Conservation (phyloP, 2,329 filamentous ascomycete genomes). For the Colletotrichum sublineola region DNA sequence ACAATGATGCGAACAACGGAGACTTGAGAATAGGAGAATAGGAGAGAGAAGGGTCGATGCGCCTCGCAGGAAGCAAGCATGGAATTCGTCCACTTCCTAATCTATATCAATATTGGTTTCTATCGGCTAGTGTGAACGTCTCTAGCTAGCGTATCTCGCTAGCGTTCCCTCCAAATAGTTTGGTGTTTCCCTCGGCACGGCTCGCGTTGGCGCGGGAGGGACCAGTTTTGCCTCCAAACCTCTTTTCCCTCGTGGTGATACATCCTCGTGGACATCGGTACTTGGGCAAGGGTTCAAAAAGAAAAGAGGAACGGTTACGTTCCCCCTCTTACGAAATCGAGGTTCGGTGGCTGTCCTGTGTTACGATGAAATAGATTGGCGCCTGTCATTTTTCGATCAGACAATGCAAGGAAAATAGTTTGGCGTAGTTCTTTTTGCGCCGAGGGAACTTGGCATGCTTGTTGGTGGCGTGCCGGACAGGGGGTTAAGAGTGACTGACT, state of each 20-base stretch:
- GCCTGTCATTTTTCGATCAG: not conserved
- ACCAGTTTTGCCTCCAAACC: not conserved
- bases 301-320: not conserved
- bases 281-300: not conserved
- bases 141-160: too few relatives aligned
- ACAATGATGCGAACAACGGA: not conserved
- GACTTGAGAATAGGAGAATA: not conserved
- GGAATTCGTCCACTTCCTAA: not conserved
- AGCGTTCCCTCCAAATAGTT: too few relatives aligned
- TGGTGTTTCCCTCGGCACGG: not conserved
- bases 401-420: not conserved
- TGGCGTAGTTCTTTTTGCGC: not conserved
- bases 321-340: not conserved
- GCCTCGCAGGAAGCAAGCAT: not conserved
- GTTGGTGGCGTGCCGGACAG: not conserved
- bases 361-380: not conserved
- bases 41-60: not conserved
- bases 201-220: not conserved
- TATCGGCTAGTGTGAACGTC: too few relatives aligned
- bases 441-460: not conserved
- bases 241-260: too few relatives aligned
- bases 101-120: not conserved
- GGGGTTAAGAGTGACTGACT: not conserved
- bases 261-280: not conserved
- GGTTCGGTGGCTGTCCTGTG: conserved; percentile 1